phyloP scores from a whole-genome alignment of 2,329 filamentous ascomycete genomes.

The Podosphaera leucotricha region DNA sequence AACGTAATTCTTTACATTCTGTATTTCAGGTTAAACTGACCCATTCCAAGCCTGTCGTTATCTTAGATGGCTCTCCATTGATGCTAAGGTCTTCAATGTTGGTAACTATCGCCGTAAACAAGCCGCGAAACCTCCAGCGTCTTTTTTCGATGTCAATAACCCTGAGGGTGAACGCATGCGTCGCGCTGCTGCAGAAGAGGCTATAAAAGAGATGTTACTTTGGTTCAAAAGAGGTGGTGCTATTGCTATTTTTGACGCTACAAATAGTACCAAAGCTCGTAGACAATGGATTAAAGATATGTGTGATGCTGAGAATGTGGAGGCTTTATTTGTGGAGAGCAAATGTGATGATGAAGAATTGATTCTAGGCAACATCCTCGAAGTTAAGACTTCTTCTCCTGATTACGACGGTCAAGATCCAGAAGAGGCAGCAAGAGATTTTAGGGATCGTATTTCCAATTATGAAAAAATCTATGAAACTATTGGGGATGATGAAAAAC shows the following conservation, averaged over 20 bases:
- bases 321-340: slow-evolving; percentile 88
- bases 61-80: slow-evolving; percentile 87
- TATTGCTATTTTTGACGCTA: slow-evolving; percentile 87
- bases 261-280: slow-evolving; percentile 78
- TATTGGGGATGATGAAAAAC: slow-evolving; percentile 67
- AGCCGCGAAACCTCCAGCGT: slow-evolving; percentile 72
- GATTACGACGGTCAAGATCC: slow-evolving; percentile 91
- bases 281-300: slow-evolving; percentile 76
- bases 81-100: slow-evolving; percentile 89
- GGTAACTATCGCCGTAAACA: slow-evolving; percentile 80
- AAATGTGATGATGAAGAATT: slow-evolving; percentile 89
- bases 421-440: slow-evolving; percentile 72
- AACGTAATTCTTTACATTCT: background rate
- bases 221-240: slow-evolving; percentile 67
- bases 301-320: slow-evolving; percentile 52
- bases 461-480: slow-evolving; percentile 96
- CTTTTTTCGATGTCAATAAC: slow-evolving; percentile 88
- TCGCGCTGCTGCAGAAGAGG: slow-evolving; percentile 70
- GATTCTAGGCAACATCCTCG: slow-evolving; percentile 94
- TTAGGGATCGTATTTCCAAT: slow-evolving; percentile 80
- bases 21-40: slow-evolving; percentile 3
- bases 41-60: slow-evolving; percentile 54
- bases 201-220: slow-evolving; percentile 75
- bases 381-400: slow-evolving; percentile 90
- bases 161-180: slow-evolving; percentile 74